Base-by-base conservation (phyloP, 306 rosid genomes). In the Mimosa bimucronata region DNA sequence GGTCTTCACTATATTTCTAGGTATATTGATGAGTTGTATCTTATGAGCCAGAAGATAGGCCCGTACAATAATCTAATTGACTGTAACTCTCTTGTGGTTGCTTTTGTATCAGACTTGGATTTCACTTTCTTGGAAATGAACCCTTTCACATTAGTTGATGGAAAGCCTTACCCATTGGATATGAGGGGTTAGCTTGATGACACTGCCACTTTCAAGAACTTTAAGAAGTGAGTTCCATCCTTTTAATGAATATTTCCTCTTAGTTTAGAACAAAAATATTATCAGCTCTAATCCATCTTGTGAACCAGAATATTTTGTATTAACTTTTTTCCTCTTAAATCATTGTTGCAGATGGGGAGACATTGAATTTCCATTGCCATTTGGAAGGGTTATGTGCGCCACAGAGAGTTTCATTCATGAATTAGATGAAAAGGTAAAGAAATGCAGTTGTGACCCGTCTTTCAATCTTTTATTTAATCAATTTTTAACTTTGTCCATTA, bases 311-410 rank as follows among this genome's bases (percentile, higher is more conserved):
- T 71, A 31, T 72, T 12, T 64, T 45, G 53, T 14, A 40, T 30
- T 48, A 38, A 66, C n/a, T 68, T 83, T 76, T 9, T 9, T 57
- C 14, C 15, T 3, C 6, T 55, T 21, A 5, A 55, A 55, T 21
- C 10, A 21, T 68, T 80, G 79, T 77, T 80, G 45, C 86, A 94
- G 97, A 86, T 92, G 98, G 98, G 98, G 97, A 69, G 38, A 76
- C 82, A 60, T 94, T n/a, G n/a, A n/a, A n/a, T n/a, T n/a, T n/a
- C n/a, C n/a, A n/a, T n/a, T n/a, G n/a, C n/a, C n/a, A n/a, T 94
- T 94, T 76, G 98, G 98, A 90, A 87, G 98, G 81, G 90, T 94
- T 80, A 88, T 94, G 98, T 92, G 94, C 80, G 7, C 92, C 12
- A 89, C 98, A 2, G 98, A 94, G 81, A 74, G 87, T 79, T 92